A percentile compares a stretch with the other conserved stretches of the same genome.
Evolutionary conservation across 1,284 basidiomycete genomes (phyloP).

Genomic region (Afroboletus lepidellus): DNA sequence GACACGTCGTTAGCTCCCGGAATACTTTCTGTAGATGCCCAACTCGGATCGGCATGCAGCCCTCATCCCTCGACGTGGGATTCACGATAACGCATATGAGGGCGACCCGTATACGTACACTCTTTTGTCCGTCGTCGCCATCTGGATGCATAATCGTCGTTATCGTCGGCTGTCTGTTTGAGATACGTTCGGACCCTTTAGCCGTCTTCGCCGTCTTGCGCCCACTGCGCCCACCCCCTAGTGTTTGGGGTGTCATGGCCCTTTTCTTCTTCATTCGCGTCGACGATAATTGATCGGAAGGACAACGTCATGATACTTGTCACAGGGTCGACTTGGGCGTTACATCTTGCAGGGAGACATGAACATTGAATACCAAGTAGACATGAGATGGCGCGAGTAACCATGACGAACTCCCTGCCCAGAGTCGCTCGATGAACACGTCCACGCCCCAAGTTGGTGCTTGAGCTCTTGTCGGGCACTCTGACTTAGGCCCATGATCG

Average conservation of each 20-base stretch:
- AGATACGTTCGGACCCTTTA: conserved; percentile 9
- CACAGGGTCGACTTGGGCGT: background rate
- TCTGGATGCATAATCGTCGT: conserved; percentile 7
- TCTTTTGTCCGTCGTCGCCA: background rate
- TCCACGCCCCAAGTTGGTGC: background rate
- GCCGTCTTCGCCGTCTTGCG: background rate
- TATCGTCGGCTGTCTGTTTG: background rate
- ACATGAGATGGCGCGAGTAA: background rate
- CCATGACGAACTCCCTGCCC: background rate
- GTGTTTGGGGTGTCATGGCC: background rate
- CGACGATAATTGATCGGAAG: conserved; percentile 10
- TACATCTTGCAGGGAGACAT: background rate
- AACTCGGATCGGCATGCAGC: background rate
- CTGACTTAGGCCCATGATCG: background rate
- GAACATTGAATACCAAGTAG: background rate
- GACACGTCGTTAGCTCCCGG: conserved; percentile 51
- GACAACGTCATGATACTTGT: background rate
- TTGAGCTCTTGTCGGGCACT: background rate
- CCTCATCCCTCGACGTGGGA: conserved; percentile 1
- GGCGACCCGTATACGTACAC: background rate
- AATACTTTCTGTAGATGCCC: conserved; percentile 58
- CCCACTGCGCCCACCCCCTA: background rate
- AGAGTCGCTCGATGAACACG: background rate
- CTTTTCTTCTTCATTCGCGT: conserved; percentile 1
- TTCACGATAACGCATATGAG: conserved; percentile 7